These are phyloP conservation scores for Dictyophora rubrovolvata DNA, from an alignment of 768 basidiomycete genomes.

Conservation along the genomic window DNA sequence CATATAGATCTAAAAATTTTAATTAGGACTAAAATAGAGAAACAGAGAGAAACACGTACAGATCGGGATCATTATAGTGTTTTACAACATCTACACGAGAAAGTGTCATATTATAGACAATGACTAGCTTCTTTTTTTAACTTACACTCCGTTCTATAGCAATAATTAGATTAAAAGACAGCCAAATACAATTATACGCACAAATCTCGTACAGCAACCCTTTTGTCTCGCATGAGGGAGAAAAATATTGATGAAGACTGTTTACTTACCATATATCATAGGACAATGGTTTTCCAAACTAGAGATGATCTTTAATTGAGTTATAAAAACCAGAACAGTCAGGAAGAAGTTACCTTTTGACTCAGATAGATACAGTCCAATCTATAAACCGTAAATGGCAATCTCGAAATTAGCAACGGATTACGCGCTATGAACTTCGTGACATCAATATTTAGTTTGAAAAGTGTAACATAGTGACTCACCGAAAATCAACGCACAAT, in stretches of 20 bases:
- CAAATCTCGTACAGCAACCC: conserved; percentile 68
- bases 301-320: not conserved
- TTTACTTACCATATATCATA: conserved; percentile 48
- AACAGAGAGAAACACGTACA: conserved; percentile 37
- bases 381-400: conserved; percentile 26
- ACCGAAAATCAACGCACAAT: conserved; percentile 38
- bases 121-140: conserved; percentile 7
- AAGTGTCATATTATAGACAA: not conserved
- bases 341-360: conserved; percentile 57
- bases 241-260: conserved; percentile 8
- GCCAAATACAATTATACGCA: conserved; percentile 27
- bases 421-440: not conserved
- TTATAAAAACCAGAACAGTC: not conserved
- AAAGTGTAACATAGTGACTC: not conserved
- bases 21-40: conserved; percentile 11
- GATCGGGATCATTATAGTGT: conserved; percentile 63
- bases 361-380: conserved; percentile 97
- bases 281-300: conserved; percentile 68
- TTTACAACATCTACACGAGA: conserved; percentile 53
- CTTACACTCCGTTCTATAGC: conserved; percentile 61
- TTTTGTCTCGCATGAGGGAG: conserved; percentile 16
- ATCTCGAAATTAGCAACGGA: not conserved
- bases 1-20: conserved; percentile 59
- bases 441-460: not conserved
- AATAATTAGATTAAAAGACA: not conserved